A percentile compares a stretch with the other conserved stretches of the same genome.
These are phyloP conservation scores for Leccinum broughii DNA, from an alignment of 768 basidiomycete genomes.

Conservation along the genomic window DNA sequence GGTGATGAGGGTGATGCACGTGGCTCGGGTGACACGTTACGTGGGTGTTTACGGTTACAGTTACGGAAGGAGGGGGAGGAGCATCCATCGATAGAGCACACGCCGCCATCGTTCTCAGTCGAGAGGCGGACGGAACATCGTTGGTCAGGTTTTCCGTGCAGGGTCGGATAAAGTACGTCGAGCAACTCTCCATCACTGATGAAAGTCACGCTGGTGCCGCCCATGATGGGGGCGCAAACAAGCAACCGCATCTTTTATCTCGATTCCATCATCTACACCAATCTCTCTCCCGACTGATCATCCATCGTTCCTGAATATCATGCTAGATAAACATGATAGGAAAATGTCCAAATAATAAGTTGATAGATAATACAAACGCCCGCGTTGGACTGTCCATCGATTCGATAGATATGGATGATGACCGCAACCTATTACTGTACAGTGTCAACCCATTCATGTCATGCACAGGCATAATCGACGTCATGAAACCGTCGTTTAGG, in stretches of 20 bases:
- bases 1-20: neutral
- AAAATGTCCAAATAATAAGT: slow-evolving; percentile 11
- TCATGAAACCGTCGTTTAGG: neutral
- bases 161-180: slow-evolving; percentile 14
- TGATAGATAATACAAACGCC: slow-evolving; percentile 14
- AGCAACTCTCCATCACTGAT: neutral
- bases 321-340: slow-evolving; percentile 8
- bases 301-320: neutral
- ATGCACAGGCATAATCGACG: neutral
- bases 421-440: neutral
- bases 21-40: neutral
- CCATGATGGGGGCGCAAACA: neutral
- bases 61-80: neutral
- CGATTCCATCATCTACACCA: neutral
- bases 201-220: neutral
- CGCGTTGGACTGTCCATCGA: neutral
- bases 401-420: neutral
- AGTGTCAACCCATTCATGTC: neutral
- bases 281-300: neutral
- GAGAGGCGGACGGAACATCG: neutral
- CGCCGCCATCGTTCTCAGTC: slow-evolving; percentile 6
- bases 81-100: slow-evolving; percentile 6
- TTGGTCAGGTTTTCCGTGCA: slow-evolving; percentile 9
- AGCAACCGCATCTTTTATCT: neutral
- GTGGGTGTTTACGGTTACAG: neutral